Evolutionary conservation across 371 early-diverging fungal genomes (phyloP), one percentile per base, ranked within the genome.

Genomic region (Cokeromyces recurvatus): DNA sequence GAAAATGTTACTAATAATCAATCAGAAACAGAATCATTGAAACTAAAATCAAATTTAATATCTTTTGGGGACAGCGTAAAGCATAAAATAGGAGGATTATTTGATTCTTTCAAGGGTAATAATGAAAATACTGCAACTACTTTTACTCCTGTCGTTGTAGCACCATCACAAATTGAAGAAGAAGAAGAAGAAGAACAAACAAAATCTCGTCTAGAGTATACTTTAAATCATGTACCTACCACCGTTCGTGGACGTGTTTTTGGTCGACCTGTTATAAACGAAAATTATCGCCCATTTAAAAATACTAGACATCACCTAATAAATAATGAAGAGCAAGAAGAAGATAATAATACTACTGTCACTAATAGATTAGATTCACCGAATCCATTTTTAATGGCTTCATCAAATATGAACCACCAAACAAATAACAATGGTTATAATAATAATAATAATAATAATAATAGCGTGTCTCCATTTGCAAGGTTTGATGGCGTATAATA

Each of bases 1-100:
- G 7, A 27, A 27, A 27, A 27, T 27, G 29, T 7, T 27, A 5
- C 29, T 27, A 29, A 29, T 29, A 29, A 29, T 11, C 29, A 29
- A 29, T 11, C 29, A 8, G 29, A n/a, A n/a, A 35, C 32, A 39
- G 32, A 32, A 27, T 20, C 32, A 29, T 31, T 29, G 22, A 27
- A 17, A 40, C 23, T 25, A 19, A 51, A 51, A 20, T 20, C 53
- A 7, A 55, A 59, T 43, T 25, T 51, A 14, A 25, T 48, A 23
- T 42, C 56, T 9, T 46, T 68, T 48, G 62, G 69, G 4, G 64
- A 66, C 27, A 45, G 53, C 17, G 34, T 68, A 19, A 64, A 66
- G 45, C 45, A 52, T 14, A 63, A 49, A 31, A 31, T 66, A 16
- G 58, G 51, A 21, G 60, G 55, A 2, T 34, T 71, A 8, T 66